These are phyloP conservation scores for Pestalotiopsis sp. DNA, from an alignment of 2,329 filamentous ascomycete species.

Conservation along the genomic window DNA sequence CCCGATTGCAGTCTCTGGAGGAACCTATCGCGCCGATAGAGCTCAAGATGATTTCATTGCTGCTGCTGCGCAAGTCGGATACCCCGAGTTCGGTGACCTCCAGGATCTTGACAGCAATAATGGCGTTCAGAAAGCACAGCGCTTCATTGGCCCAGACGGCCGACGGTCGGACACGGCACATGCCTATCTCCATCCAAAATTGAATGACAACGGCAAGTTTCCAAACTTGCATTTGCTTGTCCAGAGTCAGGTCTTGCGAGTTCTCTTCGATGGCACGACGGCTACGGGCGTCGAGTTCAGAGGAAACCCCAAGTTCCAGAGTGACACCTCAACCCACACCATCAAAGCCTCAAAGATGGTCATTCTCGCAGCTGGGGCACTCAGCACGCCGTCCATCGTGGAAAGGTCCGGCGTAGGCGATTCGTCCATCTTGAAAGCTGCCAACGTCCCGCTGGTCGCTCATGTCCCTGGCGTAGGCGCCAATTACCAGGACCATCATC, in stretches of 20 bases:
- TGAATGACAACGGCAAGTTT: constrained; percentile 43
- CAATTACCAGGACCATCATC: constrained; percentile 53
- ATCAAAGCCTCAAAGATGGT: constrained; percentile 53
- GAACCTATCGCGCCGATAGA: constrained; percentile 41
- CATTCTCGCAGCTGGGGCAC: constrained; percentile 39
- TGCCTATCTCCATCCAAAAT: constrained; percentile 52
- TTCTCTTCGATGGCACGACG: constrained; percentile 20
- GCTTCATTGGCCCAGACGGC: constrained; percentile 30
- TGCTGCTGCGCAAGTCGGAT: constrained; percentile 47
- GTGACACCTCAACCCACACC: constrained; percentile 4
- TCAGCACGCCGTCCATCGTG: constrained; percentile 47
- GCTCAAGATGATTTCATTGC: constrained; percentile 48
- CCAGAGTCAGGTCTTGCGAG: constrained; percentile 47
- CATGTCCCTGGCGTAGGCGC: constrained; percentile 50
- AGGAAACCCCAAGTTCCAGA: constrained; percentile 40
- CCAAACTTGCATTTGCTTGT: constrained; percentile 56
- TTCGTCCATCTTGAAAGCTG: constrained; percentile 44
- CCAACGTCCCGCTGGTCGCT: constrained; percentile 34
- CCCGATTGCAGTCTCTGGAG: constrained; percentile 51
- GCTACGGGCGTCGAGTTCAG: constrained; percentile 27
- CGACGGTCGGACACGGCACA: constrained; percentile 55
- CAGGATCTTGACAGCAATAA: constrained; percentile 44
- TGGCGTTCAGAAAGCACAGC: constrained; percentile 25
- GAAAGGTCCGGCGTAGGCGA: constrained; percentile 56
- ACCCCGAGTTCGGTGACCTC: constrained; percentile 48